Evolutionary conservation across 176 grass and related monocot species (phyloP), one percentile per base, ranked within the genome.

Genomic region (Carex parvula): DNA sequence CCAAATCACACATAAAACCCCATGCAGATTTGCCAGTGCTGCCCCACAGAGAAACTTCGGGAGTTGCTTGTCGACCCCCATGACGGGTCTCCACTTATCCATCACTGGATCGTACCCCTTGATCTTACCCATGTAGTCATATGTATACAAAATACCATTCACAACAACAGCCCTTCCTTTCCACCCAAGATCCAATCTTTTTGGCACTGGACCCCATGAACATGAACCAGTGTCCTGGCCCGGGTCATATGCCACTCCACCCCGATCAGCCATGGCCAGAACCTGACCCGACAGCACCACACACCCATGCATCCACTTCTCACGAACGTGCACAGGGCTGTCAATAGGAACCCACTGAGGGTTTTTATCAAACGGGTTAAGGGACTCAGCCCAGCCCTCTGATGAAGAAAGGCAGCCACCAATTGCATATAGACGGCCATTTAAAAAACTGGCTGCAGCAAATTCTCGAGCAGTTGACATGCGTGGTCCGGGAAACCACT

Each of bases 281-380:
- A 94, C 78, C 89, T 87, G 86, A 59, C 90, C 86, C 8, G 70
- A 76, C 4, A 98, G 90, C 46, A 90, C 87, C 7, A 86, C 92
- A 84, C 91, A 93, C 3, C 95, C 95, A 77, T 94, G 95, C 95
- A 98, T 98, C 95, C 95, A 98, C 60, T 98, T 98, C 86, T 91
- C 88, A 18, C 92, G 79, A 70, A 98, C 53, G 33, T 81, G 82
- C 8, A 50, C 46, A 10, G 95, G 95, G 75, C 95, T 94, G 46
- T 87, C 86, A 48, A 94, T 77, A 2, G 58, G 12, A 12, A 69
- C 10, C 95, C 95, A 98, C 53, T 79, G 84, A 32, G 89, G 71
- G 14, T 18, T 5, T 10, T 48, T 53, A 37, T 81, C n/a, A 11
- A 86, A 86, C n/a, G 94, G 95, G 24, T 91, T 86, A 3, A 98